Percentiles rank a stretch among this genome's conserved stretches.
These are phyloP conservation scores for Lactarius quietus DNA, from an alignment of 768 basidiomycete genomes.

Conservation along the genomic window DNA sequence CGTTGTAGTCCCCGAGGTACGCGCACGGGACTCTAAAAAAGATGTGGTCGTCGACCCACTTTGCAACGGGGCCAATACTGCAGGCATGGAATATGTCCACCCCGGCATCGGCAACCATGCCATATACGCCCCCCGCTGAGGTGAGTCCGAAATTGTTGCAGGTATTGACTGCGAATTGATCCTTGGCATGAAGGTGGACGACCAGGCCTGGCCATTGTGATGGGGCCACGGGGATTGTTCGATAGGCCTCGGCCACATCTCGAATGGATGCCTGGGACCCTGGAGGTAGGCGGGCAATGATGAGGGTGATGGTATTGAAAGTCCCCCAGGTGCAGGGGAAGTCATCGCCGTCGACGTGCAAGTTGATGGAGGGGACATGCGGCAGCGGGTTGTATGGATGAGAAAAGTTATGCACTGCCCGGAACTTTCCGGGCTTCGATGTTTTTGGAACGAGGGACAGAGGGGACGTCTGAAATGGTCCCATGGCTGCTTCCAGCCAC, in stretches of 20 bases:
- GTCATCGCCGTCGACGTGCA: no score
- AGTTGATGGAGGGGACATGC: no score
- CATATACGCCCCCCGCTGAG: not conserved
- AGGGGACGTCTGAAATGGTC: slow-evolving; percentile 35
- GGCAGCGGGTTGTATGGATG: slow-evolving; percentile 27
- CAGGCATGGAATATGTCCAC: slow-evolving; percentile 23
- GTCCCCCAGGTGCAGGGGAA: not conserved
- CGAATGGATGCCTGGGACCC: not conserved
- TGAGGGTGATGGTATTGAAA: not conserved
- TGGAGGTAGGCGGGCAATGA: not conserved
- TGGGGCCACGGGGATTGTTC: not conserved
- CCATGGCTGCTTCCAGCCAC: slow-evolving; percentile 32
- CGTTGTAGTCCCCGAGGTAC: slow-evolving; percentile 31
- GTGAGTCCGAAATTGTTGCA: not conserved
- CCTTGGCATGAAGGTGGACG: not conserved
- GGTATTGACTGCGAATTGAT: not conserved
- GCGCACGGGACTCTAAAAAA: slow-evolving; percentile 24
- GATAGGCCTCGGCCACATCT: not conserved
- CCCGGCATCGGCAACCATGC: slow-evolving; percentile 16
- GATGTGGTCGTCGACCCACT: slow-evolving; percentile 31
- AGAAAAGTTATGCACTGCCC: slow-evolving; percentile 40
- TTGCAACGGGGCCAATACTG: slow-evolving; percentile 28
- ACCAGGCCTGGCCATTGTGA: not conserved
- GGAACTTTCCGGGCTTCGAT: slow-evolving; percentile 33
- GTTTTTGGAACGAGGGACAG: slow-evolving; percentile 35